Conservation (phyloP, 1,284 basidiomycete genomes). For the Leccinum fallax region DNA sequence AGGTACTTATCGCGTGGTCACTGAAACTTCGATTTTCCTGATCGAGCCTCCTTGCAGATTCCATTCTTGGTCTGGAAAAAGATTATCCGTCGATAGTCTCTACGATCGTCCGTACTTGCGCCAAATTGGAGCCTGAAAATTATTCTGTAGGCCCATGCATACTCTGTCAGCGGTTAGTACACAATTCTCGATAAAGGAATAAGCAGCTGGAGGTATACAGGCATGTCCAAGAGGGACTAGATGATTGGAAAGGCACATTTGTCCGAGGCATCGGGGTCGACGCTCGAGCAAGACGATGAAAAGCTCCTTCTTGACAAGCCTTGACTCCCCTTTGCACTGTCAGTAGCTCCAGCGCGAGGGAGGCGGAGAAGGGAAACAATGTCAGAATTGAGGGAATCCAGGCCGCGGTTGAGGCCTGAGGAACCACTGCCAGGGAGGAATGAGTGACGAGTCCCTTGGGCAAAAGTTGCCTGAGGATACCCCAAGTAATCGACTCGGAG, state of each 20-base stretch:
- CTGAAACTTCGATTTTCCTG: background rate
- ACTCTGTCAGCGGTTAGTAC: conserved; percentile 71
- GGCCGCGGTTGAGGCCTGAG: too few species aligned
- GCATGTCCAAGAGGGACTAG: conserved; percentile 67
- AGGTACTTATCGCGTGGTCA: conserved; percentile 46
- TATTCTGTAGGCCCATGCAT: conserved; percentile 54
- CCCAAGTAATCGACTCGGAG: too few species aligned
- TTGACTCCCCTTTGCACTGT: too few species aligned
- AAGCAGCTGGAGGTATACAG: conserved; percentile 40
- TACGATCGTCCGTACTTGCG: conserved; percentile 82
- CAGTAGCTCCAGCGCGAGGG: too few species aligned
- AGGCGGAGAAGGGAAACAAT: too few species aligned
- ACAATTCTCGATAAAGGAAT: background rate
- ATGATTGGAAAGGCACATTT: conserved; percentile 34
- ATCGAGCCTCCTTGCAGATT: conserved; percentile 52
- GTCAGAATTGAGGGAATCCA: too few species aligned
- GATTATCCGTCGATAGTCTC: conserved; percentile 91
- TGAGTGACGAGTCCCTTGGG: too few species aligned
- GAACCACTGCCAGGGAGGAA: too few species aligned
- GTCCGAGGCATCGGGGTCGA: too few species aligned
- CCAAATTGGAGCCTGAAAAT: conserved; percentile 77
- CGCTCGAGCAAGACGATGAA: too few species aligned
- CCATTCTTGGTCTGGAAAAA: conserved; percentile 78
- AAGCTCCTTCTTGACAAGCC: too few species aligned
- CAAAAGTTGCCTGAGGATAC: too few species aligned